A percentile compares a stretch with the other conserved stretches of the same genome.
phyloP scores from a whole-genome alignment of 2,329 filamentous ascomycete species.

The Exophiala aquamarina region DNA sequence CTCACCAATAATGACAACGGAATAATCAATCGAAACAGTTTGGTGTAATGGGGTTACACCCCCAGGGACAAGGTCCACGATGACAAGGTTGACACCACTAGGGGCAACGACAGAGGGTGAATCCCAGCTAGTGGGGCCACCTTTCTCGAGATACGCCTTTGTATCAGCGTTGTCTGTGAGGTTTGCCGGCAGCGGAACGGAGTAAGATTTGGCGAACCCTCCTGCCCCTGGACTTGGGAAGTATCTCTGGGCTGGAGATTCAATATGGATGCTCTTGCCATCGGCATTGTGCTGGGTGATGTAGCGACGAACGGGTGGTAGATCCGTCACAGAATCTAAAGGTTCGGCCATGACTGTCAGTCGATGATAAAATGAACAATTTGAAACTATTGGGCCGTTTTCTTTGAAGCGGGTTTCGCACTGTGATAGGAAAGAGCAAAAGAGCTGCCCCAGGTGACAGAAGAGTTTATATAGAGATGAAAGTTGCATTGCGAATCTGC shows the following conservation, averaged over 20 bases:
- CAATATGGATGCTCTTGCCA: slow-evolving; percentile 19
- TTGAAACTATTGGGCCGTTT: no score
- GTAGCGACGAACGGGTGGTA: slow-evolving; percentile 13
- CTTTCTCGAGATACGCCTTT: slow-evolving; percentile 17
- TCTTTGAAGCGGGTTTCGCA: no score
- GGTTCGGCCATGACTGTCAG: neutral
- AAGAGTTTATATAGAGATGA: no score
- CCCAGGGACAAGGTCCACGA: slow-evolving; percentile 21
- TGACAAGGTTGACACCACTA: slow-evolving; percentile 16
- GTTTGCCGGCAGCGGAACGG: slow-evolving; percentile 17
- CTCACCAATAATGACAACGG: slow-evolving; percentile 18
- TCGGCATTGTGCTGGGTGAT: slow-evolving; percentile 18
- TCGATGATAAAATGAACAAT: no score
- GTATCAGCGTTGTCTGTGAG: slow-evolving; percentile 18
- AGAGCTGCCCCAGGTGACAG: no score
- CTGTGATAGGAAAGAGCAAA: no score
- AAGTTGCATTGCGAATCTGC: no score
- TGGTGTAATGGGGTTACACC: slow-evolving; percentile 18
- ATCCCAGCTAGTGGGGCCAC: slow-evolving; percentile 15
- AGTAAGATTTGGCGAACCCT: slow-evolving; percentile 20
- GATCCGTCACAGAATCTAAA: neutral
- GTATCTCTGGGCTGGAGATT: slow-evolving; percentile 18
- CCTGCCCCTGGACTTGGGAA: slow-evolving; percentile 3
- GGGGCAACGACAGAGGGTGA: slow-evolving; percentile 18
- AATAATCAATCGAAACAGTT: slow-evolving; percentile 23